Conservation (phyloP, 1,139 yeast genomes). For the Hyphopichia pseudoburtonii region DNA sequence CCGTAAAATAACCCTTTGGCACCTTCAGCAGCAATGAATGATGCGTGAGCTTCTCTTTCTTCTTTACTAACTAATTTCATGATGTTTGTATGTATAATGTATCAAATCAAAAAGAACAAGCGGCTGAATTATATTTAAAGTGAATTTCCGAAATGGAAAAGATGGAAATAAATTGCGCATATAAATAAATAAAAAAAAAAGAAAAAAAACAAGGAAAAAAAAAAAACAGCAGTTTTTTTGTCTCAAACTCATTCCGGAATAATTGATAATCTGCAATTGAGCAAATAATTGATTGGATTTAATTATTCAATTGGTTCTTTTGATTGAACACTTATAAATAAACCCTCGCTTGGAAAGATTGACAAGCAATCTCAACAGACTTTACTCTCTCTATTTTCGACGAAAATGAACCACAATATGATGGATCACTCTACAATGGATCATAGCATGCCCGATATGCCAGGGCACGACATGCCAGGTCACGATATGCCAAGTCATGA, state of each 20-base stretch:
- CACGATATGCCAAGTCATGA: slow-evolving; percentile 3
- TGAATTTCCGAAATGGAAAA: no score
- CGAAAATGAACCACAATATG: background rate
- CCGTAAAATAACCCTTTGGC: slow-evolving; percentile 43
- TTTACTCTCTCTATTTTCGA: no score
- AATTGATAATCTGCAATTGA: background rate
- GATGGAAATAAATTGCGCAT: slow-evolving; percentile 5
- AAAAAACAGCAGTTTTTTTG: slow-evolving; percentile 1
- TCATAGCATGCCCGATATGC: slow-evolving; percentile 2
- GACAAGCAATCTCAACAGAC: no score
- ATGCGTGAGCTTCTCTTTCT: slow-evolving; percentile 43
- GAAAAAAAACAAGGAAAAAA: background rate
- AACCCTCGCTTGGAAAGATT: no score
- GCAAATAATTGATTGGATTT: no score
- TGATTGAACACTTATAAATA: no score
- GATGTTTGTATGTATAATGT: background rate
- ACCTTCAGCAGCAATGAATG: slow-evolving; percentile 39
- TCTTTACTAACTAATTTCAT: slow-evolving; percentile 44
- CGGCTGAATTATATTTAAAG: no score
- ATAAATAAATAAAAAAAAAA: no score
- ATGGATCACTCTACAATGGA: background rate
- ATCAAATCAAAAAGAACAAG: background rate
- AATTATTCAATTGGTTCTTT: no score
- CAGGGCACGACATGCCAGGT: slow-evolving; percentile 3
- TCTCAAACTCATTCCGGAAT: background rate